Conservation (phyloP, 2,329 filamentous ascomycete species). For the Zarea fungicola region DNA sequence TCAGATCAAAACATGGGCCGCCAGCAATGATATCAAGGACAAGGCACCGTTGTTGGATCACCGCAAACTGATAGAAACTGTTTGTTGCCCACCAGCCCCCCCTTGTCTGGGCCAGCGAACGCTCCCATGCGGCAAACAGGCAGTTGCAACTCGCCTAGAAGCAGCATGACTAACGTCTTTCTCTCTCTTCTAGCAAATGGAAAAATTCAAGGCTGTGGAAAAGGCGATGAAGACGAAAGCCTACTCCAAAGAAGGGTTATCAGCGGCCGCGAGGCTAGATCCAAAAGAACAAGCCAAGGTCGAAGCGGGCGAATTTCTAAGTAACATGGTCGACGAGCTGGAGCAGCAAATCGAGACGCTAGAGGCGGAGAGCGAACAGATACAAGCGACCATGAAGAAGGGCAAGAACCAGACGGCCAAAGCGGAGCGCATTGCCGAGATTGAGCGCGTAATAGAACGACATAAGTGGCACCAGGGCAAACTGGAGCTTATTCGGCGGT, state of each 20-base stretch:
- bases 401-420: slow-evolving; percentile 82
- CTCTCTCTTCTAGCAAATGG: slow-evolving; percentile 79
- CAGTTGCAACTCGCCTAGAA: too few relatives aligned
- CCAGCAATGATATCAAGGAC: slow-evolving; percentile 98
- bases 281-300: slow-evolving; percentile 96
- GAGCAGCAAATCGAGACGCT: slow-evolving; percentile 89
- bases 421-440: slow-evolving; percentile 80
- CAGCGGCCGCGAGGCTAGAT: slow-evolving; percentile 85
- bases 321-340: slow-evolving; percentile 82
- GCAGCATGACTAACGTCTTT: slow-evolving; percentile 13
- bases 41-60: slow-evolving; percentile 93
- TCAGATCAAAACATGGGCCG: slow-evolving; percentile 99
- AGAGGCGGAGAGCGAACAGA: slow-evolving; percentile 81
- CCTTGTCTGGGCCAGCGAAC: neutral
- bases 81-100: slow-evolving; percentile 40
- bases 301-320: slow-evolving; percentile 81
- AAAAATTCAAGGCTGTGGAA: slow-evolving; percentile 99
- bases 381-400: slow-evolving; percentile 91
- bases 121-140: neutral
- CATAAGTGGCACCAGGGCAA: slow-evolving; percentile 97
- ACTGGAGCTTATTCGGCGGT: slow-evolving; percentile 82
- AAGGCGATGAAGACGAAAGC: slow-evolving; percentile 99
- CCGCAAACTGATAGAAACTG: slow-evolving; percentile 94
- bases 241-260: slow-evolving; percentile 96
- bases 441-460: slow-evolving; percentile 77